Evolutionary conservation across 176 grass and related monocot genomes (phyloP).

Genomic region (Oryza meyeriana): DNA sequence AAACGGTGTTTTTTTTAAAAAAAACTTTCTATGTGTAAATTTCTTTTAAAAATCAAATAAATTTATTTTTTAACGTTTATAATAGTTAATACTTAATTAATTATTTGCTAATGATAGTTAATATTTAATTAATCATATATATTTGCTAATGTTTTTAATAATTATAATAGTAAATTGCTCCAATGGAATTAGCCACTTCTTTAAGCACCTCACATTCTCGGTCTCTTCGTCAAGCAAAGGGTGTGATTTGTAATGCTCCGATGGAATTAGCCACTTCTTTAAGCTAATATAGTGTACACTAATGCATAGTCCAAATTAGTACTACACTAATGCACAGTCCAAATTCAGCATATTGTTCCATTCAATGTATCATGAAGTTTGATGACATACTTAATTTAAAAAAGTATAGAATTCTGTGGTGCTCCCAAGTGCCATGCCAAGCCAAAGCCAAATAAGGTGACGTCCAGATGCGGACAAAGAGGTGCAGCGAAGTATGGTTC

Average conservation of each 20-base stretch:
- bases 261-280: background rate
- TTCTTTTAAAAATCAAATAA: too few species aligned
- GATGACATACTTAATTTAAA: constrained; percentile 2
- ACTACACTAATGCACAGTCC: background rate
- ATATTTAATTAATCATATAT: too few species aligned
- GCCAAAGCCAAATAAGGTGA: background rate
- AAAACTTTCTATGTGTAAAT: too few species aligned
- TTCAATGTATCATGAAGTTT: constrained; percentile 27
- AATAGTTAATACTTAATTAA: too few species aligned
- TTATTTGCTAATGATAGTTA: too few species aligned
- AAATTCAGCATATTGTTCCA: background rate
- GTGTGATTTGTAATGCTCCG: too few species aligned
- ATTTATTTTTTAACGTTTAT: too few species aligned
- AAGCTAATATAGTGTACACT: background rate
- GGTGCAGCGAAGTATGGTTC: constrained; percentile 5
- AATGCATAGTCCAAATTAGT: too few species aligned
- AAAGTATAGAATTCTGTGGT: background rate
- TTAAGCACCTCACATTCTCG: background rate
- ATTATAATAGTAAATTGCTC: too few species aligned
- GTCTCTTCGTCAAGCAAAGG: background rate
- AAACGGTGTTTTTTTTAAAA: too few species aligned
- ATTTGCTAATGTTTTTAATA: too few species aligned
- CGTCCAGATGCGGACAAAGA: background rate
- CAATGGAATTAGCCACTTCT: too few species aligned
- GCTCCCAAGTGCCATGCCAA: background rate